These are phyloP conservation scores for Sphagnum tenellum DNA, from an alignment of 225 moss, liverwort and hornwort species.

Conservation along the genomic window DNA sequence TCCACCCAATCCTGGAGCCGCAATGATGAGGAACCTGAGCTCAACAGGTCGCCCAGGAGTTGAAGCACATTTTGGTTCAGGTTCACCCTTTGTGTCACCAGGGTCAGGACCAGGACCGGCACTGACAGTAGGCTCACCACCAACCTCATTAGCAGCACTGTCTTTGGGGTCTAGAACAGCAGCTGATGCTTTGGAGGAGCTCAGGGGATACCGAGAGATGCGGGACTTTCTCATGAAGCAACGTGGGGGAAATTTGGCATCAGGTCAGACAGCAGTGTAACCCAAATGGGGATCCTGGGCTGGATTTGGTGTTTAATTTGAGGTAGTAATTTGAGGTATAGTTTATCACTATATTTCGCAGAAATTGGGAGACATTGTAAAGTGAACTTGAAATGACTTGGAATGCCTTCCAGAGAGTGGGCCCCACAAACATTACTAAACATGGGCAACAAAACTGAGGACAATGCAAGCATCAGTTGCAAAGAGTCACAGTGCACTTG, in stretches of 20 bases:
- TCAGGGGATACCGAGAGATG: conserved; percentile 78
- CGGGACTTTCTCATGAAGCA: conserved; percentile 84
- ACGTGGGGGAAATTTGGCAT: conserved; percentile 58
- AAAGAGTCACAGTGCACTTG: too few species aligned
- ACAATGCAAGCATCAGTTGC: too few species aligned
- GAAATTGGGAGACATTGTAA: too few species aligned
- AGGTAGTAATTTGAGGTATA: too few species aligned
- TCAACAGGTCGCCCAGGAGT: conserved; percentile 10
- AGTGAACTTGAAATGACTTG: too few species aligned
- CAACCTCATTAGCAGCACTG: conserved; percentile 32
- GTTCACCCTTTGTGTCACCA: conserved; percentile 19
- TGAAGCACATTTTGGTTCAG: conserved; percentile 11
- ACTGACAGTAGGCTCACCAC: conserved; percentile 61
- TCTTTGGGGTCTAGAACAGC: conserved; percentile 51
- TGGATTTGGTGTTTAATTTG: too few species aligned
- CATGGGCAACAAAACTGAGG: too few species aligned
- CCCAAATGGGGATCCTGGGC: conserved; percentile 14
- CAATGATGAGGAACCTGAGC: conserved; percentile 11
- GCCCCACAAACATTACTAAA: too few species aligned
- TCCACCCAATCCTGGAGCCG: conserved; percentile 27
- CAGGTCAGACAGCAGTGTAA: conserved; percentile 17
- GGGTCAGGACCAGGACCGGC: conserved; percentile 22
- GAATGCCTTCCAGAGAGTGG: too few species aligned
- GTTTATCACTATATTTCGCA: too few species aligned
- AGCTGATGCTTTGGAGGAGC: conserved; percentile 69